phyloP scores from a whole-genome alignment of 805 yeast species.

The Candida dendrica region DNA sequence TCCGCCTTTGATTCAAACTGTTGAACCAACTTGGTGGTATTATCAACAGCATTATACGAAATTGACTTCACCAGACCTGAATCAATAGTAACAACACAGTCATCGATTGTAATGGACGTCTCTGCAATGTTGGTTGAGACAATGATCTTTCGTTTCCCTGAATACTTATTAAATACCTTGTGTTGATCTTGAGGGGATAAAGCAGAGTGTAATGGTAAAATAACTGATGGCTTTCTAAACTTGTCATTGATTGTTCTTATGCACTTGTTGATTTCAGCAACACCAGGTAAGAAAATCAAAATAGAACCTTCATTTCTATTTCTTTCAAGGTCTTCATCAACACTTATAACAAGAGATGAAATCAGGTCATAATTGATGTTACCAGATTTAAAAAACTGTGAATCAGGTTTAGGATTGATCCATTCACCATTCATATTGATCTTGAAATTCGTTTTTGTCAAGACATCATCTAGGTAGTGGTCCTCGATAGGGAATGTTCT shows the following conservation, averaged over 20 bases:
- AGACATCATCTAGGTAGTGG: constrained; percentile 59
- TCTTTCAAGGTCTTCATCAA: constrained; percentile 40
- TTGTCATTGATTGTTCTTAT: constrained; percentile 30
- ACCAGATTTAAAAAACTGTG: constrained; percentile 58
- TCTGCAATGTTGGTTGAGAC: constrained; percentile 94
- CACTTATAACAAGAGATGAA: constrained; percentile 41
- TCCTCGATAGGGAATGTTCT: constrained; percentile 89
- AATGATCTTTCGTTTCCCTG: constrained; percentile 66
- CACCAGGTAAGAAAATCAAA: constrained; percentile 83
- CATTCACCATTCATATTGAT: constrained; percentile 35
- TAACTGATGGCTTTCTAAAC: constrained; percentile 25
- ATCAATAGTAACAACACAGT: constrained; percentile 87
- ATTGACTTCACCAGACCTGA: constrained; percentile 79
- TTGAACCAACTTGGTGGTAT: constrained; percentile 68
- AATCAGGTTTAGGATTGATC: constrained; percentile 54
- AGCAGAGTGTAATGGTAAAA: constrained; percentile 84
- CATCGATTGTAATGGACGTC: constrained; percentile 94
- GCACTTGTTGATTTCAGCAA: constrained; percentile 73
- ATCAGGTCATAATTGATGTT: constrained; percentile 71
- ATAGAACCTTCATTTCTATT: constrained; percentile 60
- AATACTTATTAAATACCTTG: constrained; percentile 56
- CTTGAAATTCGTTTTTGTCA: constrained; percentile 50
- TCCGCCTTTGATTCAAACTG: constrained; percentile 89
- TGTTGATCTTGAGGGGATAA: constrained; percentile 77
- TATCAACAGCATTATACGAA: constrained; percentile 58